These are phyloP conservation scores for Pseudotsuga menziesii DNA, from an alignment of 75 land plant species.

Conservation along the genomic window DNA sequence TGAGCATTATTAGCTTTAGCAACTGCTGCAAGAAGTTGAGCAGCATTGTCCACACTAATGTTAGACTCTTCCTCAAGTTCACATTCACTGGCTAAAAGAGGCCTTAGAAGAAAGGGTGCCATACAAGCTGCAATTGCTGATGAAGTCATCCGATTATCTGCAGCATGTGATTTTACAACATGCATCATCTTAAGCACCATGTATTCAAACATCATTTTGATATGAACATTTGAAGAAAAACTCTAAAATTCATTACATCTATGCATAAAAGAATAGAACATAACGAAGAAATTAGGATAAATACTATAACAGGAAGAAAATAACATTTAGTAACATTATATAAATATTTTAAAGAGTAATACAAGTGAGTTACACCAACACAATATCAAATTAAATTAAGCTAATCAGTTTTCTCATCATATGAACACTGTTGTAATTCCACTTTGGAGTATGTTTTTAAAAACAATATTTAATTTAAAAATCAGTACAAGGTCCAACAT, in stretches of 20 bases:
- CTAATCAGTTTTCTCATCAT: no score
- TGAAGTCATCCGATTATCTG: constrained; percentile 87
- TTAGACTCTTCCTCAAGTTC: constrained; percentile 91
- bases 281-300: no score
- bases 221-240: constrained; percentile 4
- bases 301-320: no score
- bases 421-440: no score
- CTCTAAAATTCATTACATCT: background rate
- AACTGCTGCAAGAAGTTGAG: constrained; percentile 94
- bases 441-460: no score
- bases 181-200: constrained; percentile 97
- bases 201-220: constrained; percentile 6
- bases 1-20: constrained; percentile 99
- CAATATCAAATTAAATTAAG: no score
- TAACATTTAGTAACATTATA: no score
- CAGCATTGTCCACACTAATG: constrained; percentile 82
- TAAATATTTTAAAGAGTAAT: no score
- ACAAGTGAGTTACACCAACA: no score
- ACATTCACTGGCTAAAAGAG: constrained; percentile 96
- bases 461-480: no score
- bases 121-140: constrained; percentile 99
- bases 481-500: no score
- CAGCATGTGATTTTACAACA: constrained; percentile 61
- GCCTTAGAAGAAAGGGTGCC: constrained; percentile 96
- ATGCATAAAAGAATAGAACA: background rate